Evolutionary conservation across 2,329 filamentous ascomycete genomes (phyloP), one percentile per base, ranked within the genome.

Genomic region (Metarhizium anisopliae): DNA sequence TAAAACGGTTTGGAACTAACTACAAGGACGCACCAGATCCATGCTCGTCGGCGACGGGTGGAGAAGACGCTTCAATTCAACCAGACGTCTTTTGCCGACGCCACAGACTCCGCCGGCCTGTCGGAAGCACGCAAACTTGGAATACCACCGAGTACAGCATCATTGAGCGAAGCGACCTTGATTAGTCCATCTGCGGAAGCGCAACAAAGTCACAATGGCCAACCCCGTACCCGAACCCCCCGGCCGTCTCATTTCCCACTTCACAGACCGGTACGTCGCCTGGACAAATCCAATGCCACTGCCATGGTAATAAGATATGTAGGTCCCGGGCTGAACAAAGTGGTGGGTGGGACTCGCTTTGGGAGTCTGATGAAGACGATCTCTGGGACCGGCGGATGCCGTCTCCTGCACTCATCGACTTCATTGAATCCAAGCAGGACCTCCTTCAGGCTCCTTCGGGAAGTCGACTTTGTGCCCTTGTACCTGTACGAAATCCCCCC

Each of bases 361-460:
- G 55, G 55, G 52, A 54, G n/a, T 52, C 55, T 11, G 42, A 52
- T 36, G 49, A 57, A 36, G 47, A 50, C 35, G 43, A 55, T 36
- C 52, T 57, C 52, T 57, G 52, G 55, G 55, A 57, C 42, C 55
- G 52, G 10, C 43, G 43, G 14, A 52, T 32, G 30, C 55, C 55
- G 14, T 55, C 52, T 2, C 54, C 54, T 6, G 54, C 54, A 20
- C 54, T 56, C 2, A 56, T 56, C n/a, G 54, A 56, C 18, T 47
- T 52, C 30, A 14, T 53, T 10, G 54, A 56, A 43, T 49, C 50
- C 42, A 49, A 38, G 25, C 42, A 42, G 4, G 25, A 47, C 47
- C 6, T 53, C 14, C n/a, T 56, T 35, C 36, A 20, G 11, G 50
- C 50, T 42, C 50, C 42, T 36, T 7, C 29, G 6, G 50, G 50